Evolutionary conservation across 352 stramenopile species (phyloP), one percentile per base, ranked within the genome.

Genomic region (Phytophthora agathidicida): DNA sequence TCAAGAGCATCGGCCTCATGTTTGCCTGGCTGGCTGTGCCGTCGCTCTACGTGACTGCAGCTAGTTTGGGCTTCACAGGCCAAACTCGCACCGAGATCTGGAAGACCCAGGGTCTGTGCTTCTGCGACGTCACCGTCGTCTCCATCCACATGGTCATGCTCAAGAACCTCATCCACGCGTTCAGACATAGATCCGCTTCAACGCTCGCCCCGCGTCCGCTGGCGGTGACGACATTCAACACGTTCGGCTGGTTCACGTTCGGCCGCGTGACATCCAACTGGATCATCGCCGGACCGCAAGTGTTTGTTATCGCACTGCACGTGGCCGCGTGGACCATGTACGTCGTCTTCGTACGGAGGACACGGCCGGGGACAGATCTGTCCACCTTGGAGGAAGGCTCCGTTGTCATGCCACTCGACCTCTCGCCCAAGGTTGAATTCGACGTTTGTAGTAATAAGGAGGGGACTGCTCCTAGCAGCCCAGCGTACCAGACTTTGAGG

Each of bases 221-320:
- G 16, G 46, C 59, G n/a, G 67, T 72, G 1, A 71, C 68, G 22
- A 77, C 66, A 9, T 63, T 78, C 47, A 88, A 83, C 57, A 86
- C 82, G 37, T 27, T 69, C 8, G 63, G 71, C 17, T 88, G 78
- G 78, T 66, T 84, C 43, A 68, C 67, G 11, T 86, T 83, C 54
- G 68, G 59, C n/a, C 39, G 38, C 5, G 49, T 88, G 39, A 75
- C 65, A n/a, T 57, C 51, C 19, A 73, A 83, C 48, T 84, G 70
- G 75, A 70, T 88, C 63, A 80, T 88, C 36, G 71, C 77, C 17
- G 65, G 54, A 6, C 72, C 77, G 0, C 79, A 83, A 57, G 59
- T 64, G 9, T 68, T 83, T 30, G 74, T 75, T 52, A 68, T 79
- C 32, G 37, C 63, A 22, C 49, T 82, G 5, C 55, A 78, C 46